Conservation (phyloP, 2,329 filamentous ascomycete species). For the Aspergillus sp. region DNA sequence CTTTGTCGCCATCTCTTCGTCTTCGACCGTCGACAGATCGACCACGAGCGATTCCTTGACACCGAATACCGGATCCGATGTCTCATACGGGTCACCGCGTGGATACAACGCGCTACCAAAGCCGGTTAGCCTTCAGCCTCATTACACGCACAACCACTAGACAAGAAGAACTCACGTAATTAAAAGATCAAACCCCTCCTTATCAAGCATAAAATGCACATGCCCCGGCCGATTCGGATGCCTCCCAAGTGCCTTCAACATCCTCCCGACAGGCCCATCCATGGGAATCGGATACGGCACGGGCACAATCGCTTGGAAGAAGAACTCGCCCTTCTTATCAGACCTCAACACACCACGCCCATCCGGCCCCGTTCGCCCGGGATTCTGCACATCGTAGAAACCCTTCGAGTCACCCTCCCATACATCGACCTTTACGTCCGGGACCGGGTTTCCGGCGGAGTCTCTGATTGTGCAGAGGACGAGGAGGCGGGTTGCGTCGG, state of each 20-base stretch:
- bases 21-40: constrained; percentile 28
- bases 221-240: constrained; percentile 15
- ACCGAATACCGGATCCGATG: constrained; percentile 36
- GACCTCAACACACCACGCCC: constrained; percentile 29
- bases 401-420: constrained; percentile 36
- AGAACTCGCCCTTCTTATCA: constrained; percentile 28
- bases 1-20: constrained; percentile 29
- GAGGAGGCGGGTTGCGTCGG: constrained; percentile 24
- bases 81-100: constrained; percentile 34
- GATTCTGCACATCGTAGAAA: constrained; percentile 34
- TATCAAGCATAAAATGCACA: constrained; percentile 31
- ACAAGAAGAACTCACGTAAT: constrained; percentile 25
- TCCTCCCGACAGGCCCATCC: constrained; percentile 22
- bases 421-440: constrained; percentile 27
- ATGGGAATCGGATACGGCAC: constrained; percentile 34
- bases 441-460: constrained; percentile 26
- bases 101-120: constrained; percentile 32
- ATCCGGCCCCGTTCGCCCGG: constrained; percentile 27
- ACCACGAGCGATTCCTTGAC: constrained; percentile 37
- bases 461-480: constrained; percentile 29
- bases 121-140: not conserved
- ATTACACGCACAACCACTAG: not conserved
- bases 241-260: constrained; percentile 6
- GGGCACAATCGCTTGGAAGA: constrained; percentile 31
- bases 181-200: constrained; percentile 26